Percentiles rank a stretch among this genome's conserved stretches.
Conservation (phyloP, 2,329 filamentous ascomycete species). For the Venturia carpophila region DNA sequence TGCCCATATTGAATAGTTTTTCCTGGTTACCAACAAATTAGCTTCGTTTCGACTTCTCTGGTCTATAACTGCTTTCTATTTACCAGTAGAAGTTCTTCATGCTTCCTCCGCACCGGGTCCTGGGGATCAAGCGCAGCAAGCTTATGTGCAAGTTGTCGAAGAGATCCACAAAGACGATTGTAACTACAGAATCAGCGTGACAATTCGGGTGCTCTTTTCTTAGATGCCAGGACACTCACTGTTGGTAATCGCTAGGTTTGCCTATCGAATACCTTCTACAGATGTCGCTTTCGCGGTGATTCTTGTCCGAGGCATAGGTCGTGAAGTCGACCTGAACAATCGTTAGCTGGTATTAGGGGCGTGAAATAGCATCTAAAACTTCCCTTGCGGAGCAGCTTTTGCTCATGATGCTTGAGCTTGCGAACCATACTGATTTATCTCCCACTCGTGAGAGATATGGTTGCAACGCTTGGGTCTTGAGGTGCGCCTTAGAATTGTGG, state of each 20-base stretch:
- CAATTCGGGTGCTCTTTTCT: conserved; percentile 36
- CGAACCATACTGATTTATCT: conserved; percentile 61
- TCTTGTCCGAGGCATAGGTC: conserved; percentile 81
- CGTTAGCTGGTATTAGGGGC: not conserved
- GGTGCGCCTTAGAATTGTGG: not conserved
- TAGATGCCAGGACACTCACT: conserved; percentile 47
- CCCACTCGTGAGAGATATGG: not conserved
- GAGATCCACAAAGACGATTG: conserved; percentile 47
- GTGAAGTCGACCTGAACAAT: conserved; percentile 58
- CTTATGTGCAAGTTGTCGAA: conserved; percentile 82
- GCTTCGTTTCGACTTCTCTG: not conserved
- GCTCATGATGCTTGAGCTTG: conserved; percentile 94
- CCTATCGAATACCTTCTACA: conserved; percentile 85
- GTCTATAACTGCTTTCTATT: conserved; percentile 35
- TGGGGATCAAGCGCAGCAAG: conserved; percentile 74
- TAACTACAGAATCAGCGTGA: conserved; percentile 25
- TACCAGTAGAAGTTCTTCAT: conserved; percentile 69
- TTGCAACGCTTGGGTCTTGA: not conserved
- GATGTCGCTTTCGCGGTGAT: conserved; percentile 74
- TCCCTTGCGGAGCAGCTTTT: conserved; percentile 84
- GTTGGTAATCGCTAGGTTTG: conserved; percentile 73
- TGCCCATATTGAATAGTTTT: conserved; percentile 89
- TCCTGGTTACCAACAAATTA: conserved; percentile 35
- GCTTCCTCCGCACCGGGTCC: conserved; percentile 68
- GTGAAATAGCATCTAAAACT: not conserved